Evolutionary conservation across 768 basidiomycete genomes (phyloP), one percentile per base, ranked within the genome.

Genomic region (Mrakia blollopis): DNA sequence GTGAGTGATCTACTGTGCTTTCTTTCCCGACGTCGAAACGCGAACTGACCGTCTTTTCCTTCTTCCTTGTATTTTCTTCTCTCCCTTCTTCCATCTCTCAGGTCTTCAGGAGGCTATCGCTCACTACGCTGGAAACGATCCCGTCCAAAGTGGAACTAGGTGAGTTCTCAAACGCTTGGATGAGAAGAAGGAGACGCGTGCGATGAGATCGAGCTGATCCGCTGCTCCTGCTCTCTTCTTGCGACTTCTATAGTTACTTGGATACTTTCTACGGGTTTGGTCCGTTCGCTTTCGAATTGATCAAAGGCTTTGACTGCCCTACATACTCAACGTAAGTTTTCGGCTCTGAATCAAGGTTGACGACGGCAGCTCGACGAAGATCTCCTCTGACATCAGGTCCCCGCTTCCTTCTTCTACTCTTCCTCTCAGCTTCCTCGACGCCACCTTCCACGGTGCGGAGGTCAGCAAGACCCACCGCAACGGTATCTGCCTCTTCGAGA

Each of bases 21-120:
- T n/a, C n/a, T n/a, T n/a, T n/a, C n/a, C 28, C 23, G 28, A 28
- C 35, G 23, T 30, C 16, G 57, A 73, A 16, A 50, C 47, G 16
- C 47, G 47, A 21, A 79, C 25, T 28, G 76, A 30, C 30, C 25
- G 32, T 30, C 2, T 65, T 30, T n/a, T 32, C 25, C 16, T 0
- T 77, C 89, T 87, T 85, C 89, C 11, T 83, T 85, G 3, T 89
- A 89, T 3, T 28, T 18, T n/a, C 57, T n/a, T 3, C 5, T n/a
- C 25, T 57, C 10, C 25, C 57, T 25, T 13, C 3, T 28, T 7
- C 10, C 44, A n/a, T 57, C 90, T 80, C 0, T 82, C 79, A 80
- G 1, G 47, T 50, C 54, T 82, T 28, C 69, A 80, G 37, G 82
- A 82, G 69, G 82, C 82, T 0, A 57, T 82, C 0, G 82, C 81